These are phyloP conservation scores for Xylaria sp. DNA, from an alignment of 2,329 filamentous ascomycete genomes.

Conservation along the genomic window DNA sequence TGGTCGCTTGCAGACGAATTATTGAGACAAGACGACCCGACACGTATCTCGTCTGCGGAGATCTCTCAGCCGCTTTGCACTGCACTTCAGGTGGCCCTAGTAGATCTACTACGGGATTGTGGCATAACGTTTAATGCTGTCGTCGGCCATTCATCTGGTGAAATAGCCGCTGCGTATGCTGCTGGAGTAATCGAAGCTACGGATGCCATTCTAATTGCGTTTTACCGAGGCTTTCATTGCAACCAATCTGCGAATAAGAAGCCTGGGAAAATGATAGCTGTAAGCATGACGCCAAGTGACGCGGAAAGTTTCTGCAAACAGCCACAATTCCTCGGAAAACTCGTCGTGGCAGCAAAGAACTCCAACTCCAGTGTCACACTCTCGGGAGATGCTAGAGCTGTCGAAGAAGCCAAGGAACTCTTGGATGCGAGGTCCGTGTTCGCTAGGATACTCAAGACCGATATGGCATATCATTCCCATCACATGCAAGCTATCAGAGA, in stretches of 20 bases:
- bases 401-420: background rate
- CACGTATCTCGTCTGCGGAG: background rate
- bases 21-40: background rate
- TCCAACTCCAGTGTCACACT: conserved; percentile 12
- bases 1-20: background rate
- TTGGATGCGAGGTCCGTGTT: conserved; percentile 37
- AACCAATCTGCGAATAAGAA: background rate
- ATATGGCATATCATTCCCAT: conserved; percentile 19
- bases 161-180: conserved; percentile 33
- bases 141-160: conserved; percentile 32
- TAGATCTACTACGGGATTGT: background rate
- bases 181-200: background rate
- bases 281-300: background rate
- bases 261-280: conserved; percentile 15
- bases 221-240: conserved; percentile 37
- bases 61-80: conserved; percentile 2
- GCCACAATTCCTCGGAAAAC: background rate
- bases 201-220: conserved; percentile 48
- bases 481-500: conserved; percentile 38
- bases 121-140: conserved; percentile 11
- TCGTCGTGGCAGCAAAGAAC: conserved; percentile 10
- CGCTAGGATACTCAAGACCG: conserved; percentile 25
- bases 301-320: conserved; percentile 3
- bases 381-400: conserved; percentile 1
- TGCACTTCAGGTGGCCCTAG: background rate